Conservation (phyloP, 2,329 filamentous ascomycete genomes). For the Sphaceloma murrayae region DNA sequence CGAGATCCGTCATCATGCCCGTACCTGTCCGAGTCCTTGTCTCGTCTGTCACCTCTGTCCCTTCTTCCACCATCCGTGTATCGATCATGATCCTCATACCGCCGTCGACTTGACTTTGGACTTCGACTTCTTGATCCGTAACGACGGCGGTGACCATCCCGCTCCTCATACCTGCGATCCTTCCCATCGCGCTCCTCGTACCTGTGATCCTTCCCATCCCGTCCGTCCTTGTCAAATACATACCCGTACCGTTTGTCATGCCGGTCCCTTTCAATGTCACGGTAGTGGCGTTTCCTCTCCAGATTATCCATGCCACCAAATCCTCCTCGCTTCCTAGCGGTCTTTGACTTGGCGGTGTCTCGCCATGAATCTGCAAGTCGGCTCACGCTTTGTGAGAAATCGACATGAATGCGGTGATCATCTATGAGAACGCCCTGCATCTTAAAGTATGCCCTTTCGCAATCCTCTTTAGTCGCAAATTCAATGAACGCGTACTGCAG, state of each 20-base stretch:
- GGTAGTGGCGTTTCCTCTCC: constrained; percentile 85
- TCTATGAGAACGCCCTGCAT: constrained; percentile 98
- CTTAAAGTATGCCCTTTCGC: constrained; percentile 94
- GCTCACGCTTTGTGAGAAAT: constrained; percentile 90
- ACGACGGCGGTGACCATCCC: constrained; percentile 16
- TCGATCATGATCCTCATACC: constrained; percentile 7
- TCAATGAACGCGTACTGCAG: constrained; percentile 97
- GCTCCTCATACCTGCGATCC: constrained; percentile 18
- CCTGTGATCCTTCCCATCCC: constrained; percentile 18
- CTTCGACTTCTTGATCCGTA: constrained; percentile 25
- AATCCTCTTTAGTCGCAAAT: constrained; percentile 84
- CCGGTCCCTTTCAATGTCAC: constrained; percentile 37
- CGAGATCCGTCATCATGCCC: constrained; percentile 19
- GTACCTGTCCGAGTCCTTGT: constrained; percentile 13
- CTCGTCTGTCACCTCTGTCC: constrained; percentile 18
- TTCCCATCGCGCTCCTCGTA: constrained; percentile 36
- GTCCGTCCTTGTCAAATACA: constrained; percentile 62
- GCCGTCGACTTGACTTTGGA: constrained; percentile 20
- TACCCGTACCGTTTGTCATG: constrained; percentile 55
- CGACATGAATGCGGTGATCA: constrained; percentile 93
- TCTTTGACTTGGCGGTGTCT: constrained; percentile 72
- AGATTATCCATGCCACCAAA: constrained; percentile 84
- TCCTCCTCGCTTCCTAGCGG: constrained; percentile 58
- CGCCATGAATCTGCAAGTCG: constrained; percentile 87
- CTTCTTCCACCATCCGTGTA: constrained; percentile 19